Evolutionary conservation across 2,329 filamentous ascomycete species (phyloP).

Genomic region (Onygenales sp.): DNA sequence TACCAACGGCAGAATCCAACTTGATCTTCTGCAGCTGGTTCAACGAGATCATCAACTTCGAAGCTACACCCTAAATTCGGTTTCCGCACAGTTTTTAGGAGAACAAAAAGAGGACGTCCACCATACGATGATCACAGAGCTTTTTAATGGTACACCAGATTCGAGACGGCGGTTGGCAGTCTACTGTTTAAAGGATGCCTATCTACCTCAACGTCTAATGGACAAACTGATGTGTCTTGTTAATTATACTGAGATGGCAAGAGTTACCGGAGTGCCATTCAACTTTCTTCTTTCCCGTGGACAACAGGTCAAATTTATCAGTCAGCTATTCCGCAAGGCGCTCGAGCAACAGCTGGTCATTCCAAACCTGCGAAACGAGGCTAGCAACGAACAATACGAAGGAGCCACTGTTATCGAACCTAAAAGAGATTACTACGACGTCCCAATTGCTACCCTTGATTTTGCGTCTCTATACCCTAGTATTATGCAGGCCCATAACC

Average conservation of each 20-base stretch:
- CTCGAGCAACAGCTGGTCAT: conserved; percentile 89
- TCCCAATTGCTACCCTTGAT: conserved; percentile 93
- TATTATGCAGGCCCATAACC: conserved; percentile 97
- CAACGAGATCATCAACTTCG: conserved; percentile 90
- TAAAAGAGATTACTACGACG: conserved; percentile 83
- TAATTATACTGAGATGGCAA: conserved; percentile 99
- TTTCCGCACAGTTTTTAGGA: conserved; percentile 85
- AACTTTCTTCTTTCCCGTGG: conserved; percentile 86
- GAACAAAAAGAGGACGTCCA: conserved; percentile 99
- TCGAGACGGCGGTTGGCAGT: conserved; percentile 82
- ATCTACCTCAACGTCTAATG: conserved; percentile 85
- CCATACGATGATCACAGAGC: conserved; percentile 96
- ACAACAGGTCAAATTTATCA: conserved; percentile 96
- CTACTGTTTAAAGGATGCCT: conserved; percentile 96
- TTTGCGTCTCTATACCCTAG: conserved; percentile 97
- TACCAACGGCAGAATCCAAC: conserved; percentile 83
- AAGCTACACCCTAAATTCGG: conserved; percentile 96
- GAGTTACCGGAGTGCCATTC: conserved; percentile 97
- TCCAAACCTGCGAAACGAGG: conserved; percentile 67
- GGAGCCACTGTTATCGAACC: conserved; percentile 98
- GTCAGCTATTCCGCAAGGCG: conserved; percentile 91
- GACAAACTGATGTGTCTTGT: conserved; percentile 97
- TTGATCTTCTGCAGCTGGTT: conserved; percentile 88
- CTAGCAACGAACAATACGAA: conserved; percentile 82
- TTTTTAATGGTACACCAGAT: conserved; percentile 93